Conservation (phyloP, 2,329 filamentous ascomycete genomes). For the Penicillium corylophilum region DNA sequence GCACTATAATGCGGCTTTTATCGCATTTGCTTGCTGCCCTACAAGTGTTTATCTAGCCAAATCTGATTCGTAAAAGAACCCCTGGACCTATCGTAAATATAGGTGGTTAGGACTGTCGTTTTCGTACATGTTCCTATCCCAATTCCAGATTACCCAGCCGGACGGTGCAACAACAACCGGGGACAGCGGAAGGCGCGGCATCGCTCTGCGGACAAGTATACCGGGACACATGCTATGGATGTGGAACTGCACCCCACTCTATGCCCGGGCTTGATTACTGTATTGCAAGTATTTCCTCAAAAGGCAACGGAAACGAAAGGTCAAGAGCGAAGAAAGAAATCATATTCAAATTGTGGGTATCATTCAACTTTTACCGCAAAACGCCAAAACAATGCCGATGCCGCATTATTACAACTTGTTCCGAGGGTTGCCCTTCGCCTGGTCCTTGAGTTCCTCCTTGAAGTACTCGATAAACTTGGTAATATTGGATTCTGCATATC, state of each 20-base stretch:
- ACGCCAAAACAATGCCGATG: slow-evolving; percentile 6
- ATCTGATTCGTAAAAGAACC: not conserved
- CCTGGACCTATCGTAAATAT: not conserved
- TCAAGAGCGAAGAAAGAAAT: not conserved
- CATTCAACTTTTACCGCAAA: slow-evolving; percentile 11
- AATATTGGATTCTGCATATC: slow-evolving; percentile 23
- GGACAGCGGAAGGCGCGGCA: slow-evolving; percentile 21
- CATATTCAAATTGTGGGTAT: slow-evolving; percentile 21
- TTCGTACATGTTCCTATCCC: slow-evolving; percentile 13
- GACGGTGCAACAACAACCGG: slow-evolving; percentile 9
- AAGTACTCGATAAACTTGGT: slow-evolving; percentile 40
- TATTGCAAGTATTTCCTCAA: not conserved
- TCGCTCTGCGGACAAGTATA: slow-evolving; percentile 27
- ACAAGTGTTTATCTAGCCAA: not conserved
- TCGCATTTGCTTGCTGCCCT: not conserved
- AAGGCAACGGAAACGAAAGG: not conserved
- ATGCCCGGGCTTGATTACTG: slow-evolving; percentile 16
- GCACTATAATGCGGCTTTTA: slow-evolving; percentile 3
- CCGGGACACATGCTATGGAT: slow-evolving; percentile 23
- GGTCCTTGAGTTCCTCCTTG: slow-evolving; percentile 45
- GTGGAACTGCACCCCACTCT: slow-evolving; percentile 23
- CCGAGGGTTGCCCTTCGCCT: slow-evolving; percentile 39
- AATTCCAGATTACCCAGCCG: slow-evolving; percentile 17
- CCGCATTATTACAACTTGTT: slow-evolving; percentile 26
- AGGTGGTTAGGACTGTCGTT: slow-evolving; percentile 2